Evolutionary conservation across 371 early-diverging fungal genomes (phyloP).

Genomic region (Gilbertella persicaria): DNA sequence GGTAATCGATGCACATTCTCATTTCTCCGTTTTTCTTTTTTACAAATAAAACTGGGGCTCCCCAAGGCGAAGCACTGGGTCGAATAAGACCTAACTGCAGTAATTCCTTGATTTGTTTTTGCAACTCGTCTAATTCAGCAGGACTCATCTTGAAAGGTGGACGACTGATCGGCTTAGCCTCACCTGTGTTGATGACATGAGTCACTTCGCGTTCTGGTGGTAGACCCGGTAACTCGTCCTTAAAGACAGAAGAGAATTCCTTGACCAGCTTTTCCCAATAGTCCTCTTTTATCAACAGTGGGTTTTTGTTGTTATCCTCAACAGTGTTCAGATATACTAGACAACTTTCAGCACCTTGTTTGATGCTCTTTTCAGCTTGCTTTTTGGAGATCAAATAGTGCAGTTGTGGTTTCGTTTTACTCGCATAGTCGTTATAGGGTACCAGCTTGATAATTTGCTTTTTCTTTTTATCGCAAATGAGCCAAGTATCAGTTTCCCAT

Average conservation of each 20-base stretch:
- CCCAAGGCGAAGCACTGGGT: slow-evolving; percentile 20
- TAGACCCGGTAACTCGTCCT: slow-evolving; percentile 1
- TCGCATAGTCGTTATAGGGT: neutral
- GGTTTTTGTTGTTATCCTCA: neutral
- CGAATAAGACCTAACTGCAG: slow-evolving; percentile 16
- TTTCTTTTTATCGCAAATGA: neutral
- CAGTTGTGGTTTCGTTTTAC: neutral
- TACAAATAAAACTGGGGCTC: slow-evolving; percentile 43
- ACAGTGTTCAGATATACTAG: neutral
- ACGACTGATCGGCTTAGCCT: slow-evolving; percentile 13
- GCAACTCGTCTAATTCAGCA: slow-evolving; percentile 13
- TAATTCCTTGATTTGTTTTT: slow-evolving; percentile 22
- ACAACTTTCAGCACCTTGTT: neutral
- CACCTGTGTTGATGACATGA: slow-evolving; percentile 25
- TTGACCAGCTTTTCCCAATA: neutral
- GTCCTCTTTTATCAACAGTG: neutral
- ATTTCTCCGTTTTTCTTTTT: slow-evolving; percentile 43
- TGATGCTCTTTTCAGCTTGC: neutral
- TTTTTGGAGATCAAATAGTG: neutral
- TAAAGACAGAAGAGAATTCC: slow-evolving; percentile 5
- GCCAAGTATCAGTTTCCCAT: slow-evolving; percentile 3
- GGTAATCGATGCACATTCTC: slow-evolving; percentile 31
- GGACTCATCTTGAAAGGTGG: slow-evolving; percentile 28
- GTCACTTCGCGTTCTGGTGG: slow-evolving; percentile 15
- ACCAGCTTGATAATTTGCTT: neutral